Evolutionary conservation across 371 early-diverging fungal species (phyloP).

Genomic region (Haplosporangium sp.): DNA sequence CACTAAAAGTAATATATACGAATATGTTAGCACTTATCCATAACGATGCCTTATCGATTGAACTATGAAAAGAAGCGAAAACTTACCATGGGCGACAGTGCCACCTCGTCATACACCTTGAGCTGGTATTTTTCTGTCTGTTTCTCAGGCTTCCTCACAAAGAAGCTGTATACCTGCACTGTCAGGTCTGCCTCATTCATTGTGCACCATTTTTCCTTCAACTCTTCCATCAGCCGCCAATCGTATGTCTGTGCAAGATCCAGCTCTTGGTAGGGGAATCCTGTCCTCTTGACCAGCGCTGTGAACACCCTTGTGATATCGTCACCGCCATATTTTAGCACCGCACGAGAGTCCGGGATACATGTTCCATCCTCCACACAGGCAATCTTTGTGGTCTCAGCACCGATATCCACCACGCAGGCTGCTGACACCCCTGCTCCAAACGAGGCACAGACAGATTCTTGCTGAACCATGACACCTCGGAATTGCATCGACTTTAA

Average conservation of each 20-base stretch:
- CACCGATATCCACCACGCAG: slow-evolving; percentile 92
- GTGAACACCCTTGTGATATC: slow-evolving; percentile 84
- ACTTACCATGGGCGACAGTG: slow-evolving; percentile 80
- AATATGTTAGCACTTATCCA: too few species aligned
- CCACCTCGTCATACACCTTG: slow-evolving; percentile 89
- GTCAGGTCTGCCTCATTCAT: slow-evolving; percentile 86
- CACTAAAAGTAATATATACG: slow-evolving; percentile 32
- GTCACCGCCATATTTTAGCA: slow-evolving; percentile 82
- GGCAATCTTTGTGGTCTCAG: slow-evolving; percentile 84
- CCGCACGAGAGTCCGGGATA: slow-evolving; percentile 71
- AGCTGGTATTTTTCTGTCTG: slow-evolving; percentile 80
- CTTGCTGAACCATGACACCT: slow-evolving; percentile 80
- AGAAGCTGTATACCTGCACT: slow-evolving; percentile 84
- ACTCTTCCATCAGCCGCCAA: slow-evolving; percentile 75
- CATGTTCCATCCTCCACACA: slow-evolving; percentile 91
- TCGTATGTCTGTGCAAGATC: slow-evolving; percentile 72
- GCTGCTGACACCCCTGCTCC: slow-evolving; percentile 91
- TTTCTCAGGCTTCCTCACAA: slow-evolving; percentile 77
- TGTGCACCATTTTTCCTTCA: slow-evolving; percentile 86
- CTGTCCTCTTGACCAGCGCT: slow-evolving; percentile 69
- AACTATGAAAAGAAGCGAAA: background rate
- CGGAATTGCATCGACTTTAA: slow-evolving; percentile 82
- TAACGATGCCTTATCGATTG: too few species aligned
- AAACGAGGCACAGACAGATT: slow-evolving; percentile 85
- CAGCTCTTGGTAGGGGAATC: slow-evolving; percentile 82